A percentile compares a stretch with the other conserved stretches of the same genome.
phyloP scores from a whole-genome alignment of 768 basidiomycete genomes.

The Lentinula boryana region DNA sequence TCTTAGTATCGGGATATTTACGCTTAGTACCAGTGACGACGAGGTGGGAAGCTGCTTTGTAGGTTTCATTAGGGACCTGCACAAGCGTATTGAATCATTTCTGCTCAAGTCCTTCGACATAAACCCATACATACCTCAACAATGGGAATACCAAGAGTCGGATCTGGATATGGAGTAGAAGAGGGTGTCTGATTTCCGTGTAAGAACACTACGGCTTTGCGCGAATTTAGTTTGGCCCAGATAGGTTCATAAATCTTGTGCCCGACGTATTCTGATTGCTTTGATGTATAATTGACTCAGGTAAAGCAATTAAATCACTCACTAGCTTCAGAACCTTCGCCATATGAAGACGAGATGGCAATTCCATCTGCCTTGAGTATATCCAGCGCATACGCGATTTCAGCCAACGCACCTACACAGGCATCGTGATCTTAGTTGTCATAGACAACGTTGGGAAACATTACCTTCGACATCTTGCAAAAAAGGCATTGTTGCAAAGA shows the following conservation, averaged over 20 bases:
- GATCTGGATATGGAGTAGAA: constrained; percentile 57
- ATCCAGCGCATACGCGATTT: constrained; percentile 60
- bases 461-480: constrained; percentile 57
- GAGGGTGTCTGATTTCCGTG: constrained; percentile 68
- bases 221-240: constrained; percentile 63
- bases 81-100: not conserved
- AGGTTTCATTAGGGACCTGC: constrained; percentile 78
- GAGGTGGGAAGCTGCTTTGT: constrained; percentile 74
- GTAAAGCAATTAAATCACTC: not conserved
- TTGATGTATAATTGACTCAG: not conserved
- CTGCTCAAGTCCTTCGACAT: not conserved
- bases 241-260: constrained; percentile 58
- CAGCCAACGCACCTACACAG: constrained; percentile 45
- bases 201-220: constrained; percentile 59
- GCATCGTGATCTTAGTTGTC: not conserved
- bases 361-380: constrained; percentile 58
- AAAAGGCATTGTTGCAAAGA: constrained; percentile 62
- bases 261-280: constrained; percentile 52
- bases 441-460: not conserved
- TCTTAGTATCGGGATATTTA: constrained; percentile 49
- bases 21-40: constrained; percentile 68
- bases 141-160: constrained; percentile 61
- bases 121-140: constrained; percentile 41
- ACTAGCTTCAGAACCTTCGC: constrained; percentile 50
- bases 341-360: constrained; percentile 63